Evolutionary conservation across 257 asterid species (phyloP).

Genomic region (Marsdenia floribunda): DNA sequence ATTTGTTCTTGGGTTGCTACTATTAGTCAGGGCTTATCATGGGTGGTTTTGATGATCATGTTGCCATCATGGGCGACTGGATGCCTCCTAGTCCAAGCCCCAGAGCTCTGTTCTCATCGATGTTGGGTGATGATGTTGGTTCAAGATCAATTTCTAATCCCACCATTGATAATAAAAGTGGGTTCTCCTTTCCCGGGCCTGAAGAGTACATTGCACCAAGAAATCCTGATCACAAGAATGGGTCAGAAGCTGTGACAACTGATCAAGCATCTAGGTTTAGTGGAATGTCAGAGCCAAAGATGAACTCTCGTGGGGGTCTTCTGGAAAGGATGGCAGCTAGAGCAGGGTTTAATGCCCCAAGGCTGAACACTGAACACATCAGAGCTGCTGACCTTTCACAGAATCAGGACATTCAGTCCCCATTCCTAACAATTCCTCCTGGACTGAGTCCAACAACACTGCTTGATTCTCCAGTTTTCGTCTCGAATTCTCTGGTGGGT

Average conservation of each 20-base stretch:
- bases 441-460: conserved; percentile 83
- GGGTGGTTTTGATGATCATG: conserved; percentile 71
- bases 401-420: conserved; percentile 48
- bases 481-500: conserved; percentile 63
- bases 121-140: conserved; percentile 36
- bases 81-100: conserved; percentile 58
- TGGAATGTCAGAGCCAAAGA: conserved; percentile 30
- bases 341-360: conserved; percentile 82
- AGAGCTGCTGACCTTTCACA: conserved; percentile 43
- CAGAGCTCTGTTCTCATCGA: conserved; percentile 41
- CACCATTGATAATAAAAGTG: conserved; percentile 27
- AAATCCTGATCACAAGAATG: conserved; percentile 24
- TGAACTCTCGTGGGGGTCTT: conserved; percentile 55
- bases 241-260: conserved; percentile 16
- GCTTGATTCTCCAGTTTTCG: conserved; percentile 81
- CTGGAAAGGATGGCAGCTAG: conserved; percentile 80
- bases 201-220: conserved; percentile 12
- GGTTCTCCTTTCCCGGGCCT: conserved; percentile 18
- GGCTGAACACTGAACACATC: conserved; percentile 59
- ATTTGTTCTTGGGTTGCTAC: conserved; percentile 16
- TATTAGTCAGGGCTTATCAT: conserved; percentile 21
- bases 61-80: conserved; percentile 69
- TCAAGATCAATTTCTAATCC: conserved; percentile 27
- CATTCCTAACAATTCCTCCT: conserved; percentile 69
- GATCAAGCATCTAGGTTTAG: conserved; percentile 27